Evolutionary conservation across 2,329 filamentous ascomycete genomes (phyloP).

Genomic region (Xenoacremonium recifei): DNA sequence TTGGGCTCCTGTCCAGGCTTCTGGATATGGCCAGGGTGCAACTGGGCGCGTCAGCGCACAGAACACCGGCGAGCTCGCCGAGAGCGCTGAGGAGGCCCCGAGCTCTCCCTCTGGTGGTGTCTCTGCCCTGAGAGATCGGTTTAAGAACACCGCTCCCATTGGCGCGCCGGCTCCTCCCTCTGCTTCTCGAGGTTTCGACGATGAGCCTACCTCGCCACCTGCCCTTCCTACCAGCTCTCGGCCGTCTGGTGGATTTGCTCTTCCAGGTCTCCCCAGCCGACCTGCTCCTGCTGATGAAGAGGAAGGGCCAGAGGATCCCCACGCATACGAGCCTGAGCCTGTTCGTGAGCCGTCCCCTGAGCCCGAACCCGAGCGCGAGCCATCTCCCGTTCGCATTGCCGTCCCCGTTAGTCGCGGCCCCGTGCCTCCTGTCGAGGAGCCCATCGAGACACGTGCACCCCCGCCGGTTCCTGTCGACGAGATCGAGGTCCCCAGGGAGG

Average conservation of each 20-base stretch:
- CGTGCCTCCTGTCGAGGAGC: constrained; percentile 51
- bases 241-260: constrained; percentile 71
- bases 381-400: constrained; percentile 80
- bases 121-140: constrained; percentile 75
- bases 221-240: constrained; percentile 60
- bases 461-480: constrained; percentile 63
- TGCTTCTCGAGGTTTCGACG: constrained; percentile 35
- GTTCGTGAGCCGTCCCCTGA: background rate
- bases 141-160: constrained; percentile 74
- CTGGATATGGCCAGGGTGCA: constrained; percentile 61
- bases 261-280: constrained; percentile 71
- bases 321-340: constrained; percentile 29
- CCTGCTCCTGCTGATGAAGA: constrained; percentile 56
- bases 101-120: constrained; percentile 63
- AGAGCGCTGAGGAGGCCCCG: constrained; percentile 48
- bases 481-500: constrained; percentile 62
- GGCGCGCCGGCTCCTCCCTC: constrained; percentile 43
- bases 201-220: constrained; percentile 45
- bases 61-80: constrained; percentile 56
- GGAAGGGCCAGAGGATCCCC: constrained; percentile 53
- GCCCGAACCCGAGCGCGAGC: constrained; percentile 45
- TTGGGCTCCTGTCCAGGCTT: constrained; percentile 80
- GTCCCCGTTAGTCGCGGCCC: constrained; percentile 74
- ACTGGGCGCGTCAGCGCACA: constrained; percentile 52
- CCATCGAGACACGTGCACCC: constrained; percentile 48